A percentile compares a stretch with the other conserved stretches of the same genome.
Evolutionary conservation across 1,284 basidiomycete species (phyloP).

Genomic region (Mycosarcoma maydis): DNA sequence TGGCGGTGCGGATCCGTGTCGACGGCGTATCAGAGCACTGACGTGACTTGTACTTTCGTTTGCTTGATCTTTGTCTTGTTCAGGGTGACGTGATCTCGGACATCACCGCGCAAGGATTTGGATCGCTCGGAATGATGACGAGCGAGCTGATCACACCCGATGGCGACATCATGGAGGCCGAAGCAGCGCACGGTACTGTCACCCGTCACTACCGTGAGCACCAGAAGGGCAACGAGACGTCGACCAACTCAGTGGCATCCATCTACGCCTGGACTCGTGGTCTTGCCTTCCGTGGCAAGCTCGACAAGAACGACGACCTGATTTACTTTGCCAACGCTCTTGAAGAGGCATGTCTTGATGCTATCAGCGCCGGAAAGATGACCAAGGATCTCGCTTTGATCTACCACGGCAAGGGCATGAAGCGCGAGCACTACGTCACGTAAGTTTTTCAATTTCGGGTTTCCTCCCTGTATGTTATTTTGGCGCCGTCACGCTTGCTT

Average conservation of each 20-base stretch:
- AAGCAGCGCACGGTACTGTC: conserved; percentile 72
- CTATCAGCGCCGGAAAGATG: conserved; percentile 93
- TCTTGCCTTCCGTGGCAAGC: conserved; percentile 84
- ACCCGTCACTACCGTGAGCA: conserved; percentile 97
- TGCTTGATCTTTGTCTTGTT: background rate
- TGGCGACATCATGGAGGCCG: conserved; percentile 81
- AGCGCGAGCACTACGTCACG: conserved; percentile 65
- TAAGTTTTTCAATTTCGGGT: no score
- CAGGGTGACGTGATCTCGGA: conserved; percentile 54
- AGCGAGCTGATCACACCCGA: conserved; percentile 95
- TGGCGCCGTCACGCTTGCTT: no score
- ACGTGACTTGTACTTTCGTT: background rate
- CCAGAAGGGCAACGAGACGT: conserved; percentile 86
- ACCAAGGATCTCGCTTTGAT: conserved; percentile 90
- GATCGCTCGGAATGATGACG: conserved; percentile 97
- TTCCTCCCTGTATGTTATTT: no score
- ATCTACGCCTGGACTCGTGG: conserved; percentile 99
- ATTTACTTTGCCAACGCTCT: conserved; percentile 80
- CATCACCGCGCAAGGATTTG: conserved; percentile 75
- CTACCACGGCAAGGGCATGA: conserved; percentile 82
- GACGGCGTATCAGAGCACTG: background rate
- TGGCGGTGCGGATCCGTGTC: background rate
- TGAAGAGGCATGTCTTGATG: conserved; percentile 88
- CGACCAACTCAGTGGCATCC: conserved; percentile 96
- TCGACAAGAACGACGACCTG: conserved; percentile 84